Evolutionary conservation across 192 early-diverging fungal species (phyloP).

Genomic region (Geranomyces michiganensis): DNA sequence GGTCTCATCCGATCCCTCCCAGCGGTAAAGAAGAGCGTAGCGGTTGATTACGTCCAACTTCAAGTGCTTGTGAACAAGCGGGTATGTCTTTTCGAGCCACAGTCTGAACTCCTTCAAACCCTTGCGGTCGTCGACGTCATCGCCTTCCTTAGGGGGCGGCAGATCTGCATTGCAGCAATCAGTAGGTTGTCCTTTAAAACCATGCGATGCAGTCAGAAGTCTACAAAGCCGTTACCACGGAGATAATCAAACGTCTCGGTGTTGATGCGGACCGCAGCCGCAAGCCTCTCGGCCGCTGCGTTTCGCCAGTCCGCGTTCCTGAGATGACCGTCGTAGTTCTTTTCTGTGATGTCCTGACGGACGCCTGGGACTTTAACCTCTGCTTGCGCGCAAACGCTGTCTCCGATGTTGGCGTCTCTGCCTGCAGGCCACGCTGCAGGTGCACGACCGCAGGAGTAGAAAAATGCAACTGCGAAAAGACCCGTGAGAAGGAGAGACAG

Average conservation of each 20-base stretch:
- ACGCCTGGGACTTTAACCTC: constrained; percentile 6
- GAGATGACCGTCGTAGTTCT: constrained; percentile 18
- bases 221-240: not conserved
- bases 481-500: too few species aligned
- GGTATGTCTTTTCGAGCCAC: constrained; percentile 22
- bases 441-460: too few species aligned
- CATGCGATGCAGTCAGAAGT: too few species aligned
- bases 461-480: too few species aligned
- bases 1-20: constrained; percentile 33
- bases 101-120: constrained; percentile 25
- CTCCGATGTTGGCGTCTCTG: too few species aligned
- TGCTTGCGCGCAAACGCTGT: constrained; percentile 27
- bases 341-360: constrained; percentile 17
- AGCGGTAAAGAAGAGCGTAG: constrained; percentile 46
- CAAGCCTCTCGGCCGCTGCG: constrained; percentile 31
- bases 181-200: too few species aligned
- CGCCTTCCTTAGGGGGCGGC: constrained; percentile 19
- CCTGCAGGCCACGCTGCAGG: too few species aligned
- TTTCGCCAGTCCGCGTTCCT: constrained; percentile 23
- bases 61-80: constrained; percentile 30
- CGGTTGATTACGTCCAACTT: constrained; percentile 33
- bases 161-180: not conserved
- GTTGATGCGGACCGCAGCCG: constrained; percentile 37
- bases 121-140: constrained; percentile 11
- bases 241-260: constrained; percentile 46